Conservation (phyloP, 2,329 filamentous ascomycete genomes). For the Aspergillus ibericus region DNA sequence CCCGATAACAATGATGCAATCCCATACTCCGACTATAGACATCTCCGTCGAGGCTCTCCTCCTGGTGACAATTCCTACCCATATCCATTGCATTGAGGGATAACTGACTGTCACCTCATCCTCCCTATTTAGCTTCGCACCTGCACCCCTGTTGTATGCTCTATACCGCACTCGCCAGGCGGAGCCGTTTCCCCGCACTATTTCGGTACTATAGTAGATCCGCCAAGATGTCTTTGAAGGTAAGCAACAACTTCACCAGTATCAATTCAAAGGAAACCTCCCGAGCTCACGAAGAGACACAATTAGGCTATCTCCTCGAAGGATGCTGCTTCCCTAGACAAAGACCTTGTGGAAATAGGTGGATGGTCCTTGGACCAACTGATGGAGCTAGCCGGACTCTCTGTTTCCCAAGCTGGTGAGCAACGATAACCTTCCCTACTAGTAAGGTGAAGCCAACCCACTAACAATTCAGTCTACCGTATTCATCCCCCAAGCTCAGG, state of each 20-base stretch:
- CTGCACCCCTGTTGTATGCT: slow-evolving; percentile 29
- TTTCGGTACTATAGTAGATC: slow-evolving; percentile 29
- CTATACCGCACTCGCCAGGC: slow-evolving; percentile 14
- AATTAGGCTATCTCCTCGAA: slow-evolving; percentile 78
- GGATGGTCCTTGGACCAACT: slow-evolving; percentile 94
- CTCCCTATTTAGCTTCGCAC: neutral
- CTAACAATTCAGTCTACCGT: slow-evolving; percentile 64
- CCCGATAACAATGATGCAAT: slow-evolving; percentile 21
- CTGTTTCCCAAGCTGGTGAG: slow-evolving; percentile 84
- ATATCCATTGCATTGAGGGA: neutral
- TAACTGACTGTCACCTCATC: neutral
- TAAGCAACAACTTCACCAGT: slow-evolving; percentile 16
- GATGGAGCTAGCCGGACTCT: slow-evolving; percentile 93
- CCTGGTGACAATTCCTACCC: neutral
- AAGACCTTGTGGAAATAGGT: slow-evolving; percentile 83
- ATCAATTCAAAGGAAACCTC: neutral
- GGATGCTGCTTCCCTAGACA: slow-evolving; percentile 83
- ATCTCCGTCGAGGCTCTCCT: neutral
- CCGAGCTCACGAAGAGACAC: neutral
- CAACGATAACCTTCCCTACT: slow-evolving; percentile 1
- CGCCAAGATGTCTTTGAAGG: slow-evolving; percentile 45
- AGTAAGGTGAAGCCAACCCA: neutral
- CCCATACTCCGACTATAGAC: neutral
- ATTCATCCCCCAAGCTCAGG: slow-evolving; percentile 75
- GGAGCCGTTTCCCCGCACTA: slow-evolving; percentile 11